Conservation (phyloP, 495 filamentous ascomycete genomes). For the Tuber brumale region DNA sequence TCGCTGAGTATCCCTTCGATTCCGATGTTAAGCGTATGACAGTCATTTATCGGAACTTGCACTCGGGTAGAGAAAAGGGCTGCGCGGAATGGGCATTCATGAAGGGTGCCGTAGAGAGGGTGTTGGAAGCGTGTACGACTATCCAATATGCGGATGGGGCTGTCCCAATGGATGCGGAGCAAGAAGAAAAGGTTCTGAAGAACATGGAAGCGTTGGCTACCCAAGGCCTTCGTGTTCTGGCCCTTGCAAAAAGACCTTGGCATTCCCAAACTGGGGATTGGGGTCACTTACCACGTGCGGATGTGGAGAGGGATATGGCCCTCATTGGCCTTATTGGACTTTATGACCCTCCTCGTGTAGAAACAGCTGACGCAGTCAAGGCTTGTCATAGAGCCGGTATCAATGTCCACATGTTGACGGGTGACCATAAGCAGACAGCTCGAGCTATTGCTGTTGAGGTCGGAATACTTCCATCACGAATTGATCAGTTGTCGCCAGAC, state of each 20-base stretch:
- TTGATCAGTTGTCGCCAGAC: constrained; percentile 49
- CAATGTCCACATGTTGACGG: constrained; percentile 68
- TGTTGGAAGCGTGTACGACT: constrained; percentile 51
- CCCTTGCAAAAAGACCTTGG: constrained; percentile 52
- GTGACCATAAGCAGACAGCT: constrained; percentile 62
- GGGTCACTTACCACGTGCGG: constrained; percentile 50
- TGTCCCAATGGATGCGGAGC: constrained; percentile 38
- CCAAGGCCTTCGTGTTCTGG: constrained; percentile 61
- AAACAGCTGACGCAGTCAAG: constrained; percentile 51
- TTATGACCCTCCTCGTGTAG: constrained; percentile 52
- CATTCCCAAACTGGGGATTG: constrained; percentile 39
- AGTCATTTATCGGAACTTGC: constrained; percentile 51
- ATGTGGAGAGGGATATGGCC: constrained; percentile 52
- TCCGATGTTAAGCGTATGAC: constrained; percentile 66
- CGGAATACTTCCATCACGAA: constrained; percentile 57
- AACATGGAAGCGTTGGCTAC: constrained; percentile 61
- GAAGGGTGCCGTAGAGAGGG: constrained; percentile 61
- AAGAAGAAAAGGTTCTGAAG: constrained; percentile 47
- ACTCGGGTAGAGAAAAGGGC: constrained; percentile 41
- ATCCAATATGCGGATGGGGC: constrained; percentile 47
- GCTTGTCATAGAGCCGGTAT: constrained; percentile 63
- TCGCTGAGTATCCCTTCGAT: constrained; percentile 61
- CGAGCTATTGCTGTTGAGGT: constrained; percentile 60
- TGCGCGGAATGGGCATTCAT: constrained; percentile 48
- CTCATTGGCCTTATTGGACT: constrained; percentile 58